phyloP scores from a whole-genome alignment of 306 rosid genomes.

The Betula pendula region DNA sequence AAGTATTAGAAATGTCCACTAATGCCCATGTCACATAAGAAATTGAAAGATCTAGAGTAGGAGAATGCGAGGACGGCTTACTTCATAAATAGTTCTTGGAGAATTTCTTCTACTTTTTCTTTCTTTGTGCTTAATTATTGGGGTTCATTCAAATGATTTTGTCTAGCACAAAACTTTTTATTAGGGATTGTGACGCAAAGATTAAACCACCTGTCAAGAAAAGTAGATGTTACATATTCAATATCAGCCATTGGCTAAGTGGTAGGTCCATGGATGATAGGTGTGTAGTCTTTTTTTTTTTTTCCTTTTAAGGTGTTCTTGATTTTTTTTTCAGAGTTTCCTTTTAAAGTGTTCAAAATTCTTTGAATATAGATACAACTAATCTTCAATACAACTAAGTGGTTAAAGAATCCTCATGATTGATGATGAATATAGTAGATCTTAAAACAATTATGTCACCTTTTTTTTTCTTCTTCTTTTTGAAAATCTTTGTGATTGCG shows the following conservation, averaged over 20 bases:
- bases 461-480: too few relatives aligned
- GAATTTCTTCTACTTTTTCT: constrained; percentile 34
- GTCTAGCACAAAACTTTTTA: constrained; percentile 58
- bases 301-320: not conserved
- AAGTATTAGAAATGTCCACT: constrained; percentile 6
- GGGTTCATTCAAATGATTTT: constrained; percentile 53
- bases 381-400: too few relatives aligned
- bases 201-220: constrained; percentile 29
- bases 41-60: not conserved
- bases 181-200: constrained; percentile 36
- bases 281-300: not conserved
- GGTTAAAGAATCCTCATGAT: too few relatives aligned
- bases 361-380: too few relatives aligned
- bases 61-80: constrained; percentile 27
- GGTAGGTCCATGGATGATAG: constrained; percentile 41
- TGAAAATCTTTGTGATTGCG: too few relatives aligned
- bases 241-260: constrained; percentile 41
- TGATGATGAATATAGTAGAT: too few relatives aligned
- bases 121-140: constrained; percentile 14
- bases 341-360: not conserved
- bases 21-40: constrained; percentile 21
- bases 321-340: not conserved
- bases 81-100: constrained; percentile 9
- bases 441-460: too few relatives aligned
- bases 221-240: constrained; percentile 12